Percentiles rank a stretch among this genome's conserved stretches.
phyloP scores from a whole-genome alignment of 345 rosid genomes.

The Heritiera littoralis region DNA sequence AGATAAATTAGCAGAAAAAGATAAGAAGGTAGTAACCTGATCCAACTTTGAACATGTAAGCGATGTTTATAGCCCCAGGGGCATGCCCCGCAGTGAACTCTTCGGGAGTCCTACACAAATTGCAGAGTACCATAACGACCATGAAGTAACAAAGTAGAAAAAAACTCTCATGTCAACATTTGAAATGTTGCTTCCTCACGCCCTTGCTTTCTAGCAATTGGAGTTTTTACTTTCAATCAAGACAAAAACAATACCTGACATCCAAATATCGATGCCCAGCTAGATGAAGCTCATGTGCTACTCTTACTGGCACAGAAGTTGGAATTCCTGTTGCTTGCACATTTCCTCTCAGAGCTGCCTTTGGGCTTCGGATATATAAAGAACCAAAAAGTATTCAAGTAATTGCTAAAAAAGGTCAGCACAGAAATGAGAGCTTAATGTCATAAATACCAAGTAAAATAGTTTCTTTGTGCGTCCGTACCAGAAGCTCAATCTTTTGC shows the following conservation, averaged over 20 bases:
- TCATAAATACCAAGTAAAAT: neutral
- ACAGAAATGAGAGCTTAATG: neutral
- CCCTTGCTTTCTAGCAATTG: neutral
- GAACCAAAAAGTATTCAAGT: neutral
- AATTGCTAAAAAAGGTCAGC: neutral
- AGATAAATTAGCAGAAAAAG: neutral
- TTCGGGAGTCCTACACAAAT: conserved; percentile 61
- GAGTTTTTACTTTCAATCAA: neutral
- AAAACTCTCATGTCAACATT: neutral
- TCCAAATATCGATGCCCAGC: conserved; percentile 84
- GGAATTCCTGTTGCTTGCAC: conserved; percentile 55
- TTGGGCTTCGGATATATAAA: conserved; percentile 30
- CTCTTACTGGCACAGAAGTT: conserved; percentile 84
- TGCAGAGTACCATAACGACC: neutral
- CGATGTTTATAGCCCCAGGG: conserved; percentile 71
- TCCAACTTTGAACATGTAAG: conserved; percentile 81
- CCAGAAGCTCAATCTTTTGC: conserved; percentile 33
- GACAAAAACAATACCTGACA: conserved; percentile 49
- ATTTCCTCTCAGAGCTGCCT: conserved; percentile 34
- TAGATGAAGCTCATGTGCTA: conserved; percentile 80
- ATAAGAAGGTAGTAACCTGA: conserved; percentile 47
- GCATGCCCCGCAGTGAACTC: conserved; percentile 84
- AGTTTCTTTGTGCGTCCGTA: neutral
- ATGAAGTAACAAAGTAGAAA: neutral
- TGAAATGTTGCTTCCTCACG: neutral